Evolutionary conservation across 768 basidiomycete genomes (phyloP), one percentile per base, ranked within the genome.

Genomic region (Boletus reticuloceps): DNA sequence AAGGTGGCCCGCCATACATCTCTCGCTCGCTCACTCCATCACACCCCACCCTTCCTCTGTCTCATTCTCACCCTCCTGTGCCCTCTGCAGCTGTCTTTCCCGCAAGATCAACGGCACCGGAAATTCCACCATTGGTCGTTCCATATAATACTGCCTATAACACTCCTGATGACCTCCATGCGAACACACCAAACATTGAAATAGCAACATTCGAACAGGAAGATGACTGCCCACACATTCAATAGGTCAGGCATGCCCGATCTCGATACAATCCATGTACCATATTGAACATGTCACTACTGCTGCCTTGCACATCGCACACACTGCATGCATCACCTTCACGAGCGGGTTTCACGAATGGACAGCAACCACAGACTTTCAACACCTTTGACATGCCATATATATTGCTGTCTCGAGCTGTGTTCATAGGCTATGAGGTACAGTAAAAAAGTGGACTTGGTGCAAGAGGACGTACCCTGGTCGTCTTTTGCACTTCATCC

Each of bases 81-180:
- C 62, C 52, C 65, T 63, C 56, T 56, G 50, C 25, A 63, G 19
- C 22, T 54, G 60, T 42, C 70, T 59, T n/a, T 70, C 69, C 11
- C 69, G 64, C 19, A 47, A 13, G 7, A 47, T 22, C 38, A 40
- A 41, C 20, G 60, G 48, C 16, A 51, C 37, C 6, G 54, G 45
- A 20, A 87, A 67, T 29, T 79, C 77, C 12, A 80, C 68, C 78
- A 84, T 78, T 1, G 85, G 83, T 22, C 79, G 80, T 38, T 77
- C 74, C 59, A 79, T 72, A 62, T 90, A 89, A 64, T 84, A 91
- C 31, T 76, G 74, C 39, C 82, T 79, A 62, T 89, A 91, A 70
- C 91, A 94, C 19, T 79, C 77, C 60, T 87, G 86, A 60, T 94
- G 91, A 0, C 91, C 91, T 0, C 91, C 91, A 58, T 94, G 91